A percentile compares a stretch with the other conserved stretches of the same genome.
phyloP scores from a whole-genome alignment of 1,284 basidiomycete species.

The Leccinum proximum region DNA sequence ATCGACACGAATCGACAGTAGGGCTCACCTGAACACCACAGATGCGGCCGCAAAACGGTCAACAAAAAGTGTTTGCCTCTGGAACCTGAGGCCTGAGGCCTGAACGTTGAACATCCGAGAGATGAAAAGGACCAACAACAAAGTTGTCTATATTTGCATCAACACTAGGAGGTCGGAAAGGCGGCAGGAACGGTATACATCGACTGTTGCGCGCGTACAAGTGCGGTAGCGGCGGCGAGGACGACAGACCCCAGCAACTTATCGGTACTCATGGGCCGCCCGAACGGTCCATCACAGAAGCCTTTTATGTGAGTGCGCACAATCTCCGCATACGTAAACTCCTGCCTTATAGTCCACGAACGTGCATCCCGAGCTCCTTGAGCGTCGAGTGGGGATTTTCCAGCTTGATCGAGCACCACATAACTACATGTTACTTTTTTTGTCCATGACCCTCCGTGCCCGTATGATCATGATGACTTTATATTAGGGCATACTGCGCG shows the following conservation, averaged over 20 bases:
- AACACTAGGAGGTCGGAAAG: conserved; percentile 52
- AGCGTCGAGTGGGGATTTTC: not conserved
- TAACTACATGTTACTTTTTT: not conserved
- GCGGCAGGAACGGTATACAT: conserved; percentile 56
- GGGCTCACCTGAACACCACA: too few species aligned
- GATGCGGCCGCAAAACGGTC: too few species aligned
- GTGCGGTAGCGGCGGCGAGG: conserved; percentile 7
- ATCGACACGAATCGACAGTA: too few species aligned
- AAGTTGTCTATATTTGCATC: too few species aligned
- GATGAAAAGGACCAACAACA: too few species aligned
- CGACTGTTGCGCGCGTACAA: conserved; percentile 31
- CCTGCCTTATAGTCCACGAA: conserved; percentile 12
- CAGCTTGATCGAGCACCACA: not conserved
- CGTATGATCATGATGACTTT: not conserved
- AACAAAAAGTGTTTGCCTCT: too few species aligned
- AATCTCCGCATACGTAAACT: conserved; percentile 6
- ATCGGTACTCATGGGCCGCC: not conserved
- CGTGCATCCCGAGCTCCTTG: conserved; percentile 9
- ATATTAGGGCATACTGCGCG: not conserved
- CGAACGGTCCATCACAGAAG: not conserved
- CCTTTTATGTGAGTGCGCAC: conserved; percentile 13
- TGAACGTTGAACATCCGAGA: too few species aligned
- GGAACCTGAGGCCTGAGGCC: too few species aligned
- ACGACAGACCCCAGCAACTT: conserved; percentile 9
- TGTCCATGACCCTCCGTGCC: not conserved